Conservation (phyloP, 768 basidiomycete species). For the Rubroboletus pulcherrimus region DNA sequence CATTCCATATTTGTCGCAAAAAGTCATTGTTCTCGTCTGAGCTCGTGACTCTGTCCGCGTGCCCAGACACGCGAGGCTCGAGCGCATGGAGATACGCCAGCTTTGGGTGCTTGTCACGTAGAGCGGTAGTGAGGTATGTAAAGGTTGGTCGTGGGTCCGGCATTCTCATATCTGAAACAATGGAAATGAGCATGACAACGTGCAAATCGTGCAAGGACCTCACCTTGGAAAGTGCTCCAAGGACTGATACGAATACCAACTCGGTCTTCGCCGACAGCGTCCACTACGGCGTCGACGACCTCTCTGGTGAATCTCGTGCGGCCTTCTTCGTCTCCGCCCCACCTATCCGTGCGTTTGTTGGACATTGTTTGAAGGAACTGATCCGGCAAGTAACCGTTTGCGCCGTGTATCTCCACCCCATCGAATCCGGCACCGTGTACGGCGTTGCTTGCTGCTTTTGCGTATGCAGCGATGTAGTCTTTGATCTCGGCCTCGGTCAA, state of each 20-base stretch:
- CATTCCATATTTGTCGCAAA: constrained; percentile 42
- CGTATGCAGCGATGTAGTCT: constrained; percentile 29
- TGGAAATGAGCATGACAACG: neutral
- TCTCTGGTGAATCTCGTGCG: constrained; percentile 56
- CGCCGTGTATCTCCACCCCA: constrained; percentile 43
- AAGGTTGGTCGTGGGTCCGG: constrained; percentile 53
- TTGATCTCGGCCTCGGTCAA: constrained; percentile 31
- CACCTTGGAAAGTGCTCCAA: constrained; percentile 44
- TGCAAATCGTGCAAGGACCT: neutral
- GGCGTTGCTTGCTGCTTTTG: constrained; percentile 33
- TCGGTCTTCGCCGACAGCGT: constrained; percentile 51
- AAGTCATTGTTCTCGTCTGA: constrained; percentile 39
- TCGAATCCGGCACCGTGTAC: constrained; percentile 41
- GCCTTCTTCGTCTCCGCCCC: constrained; percentile 64
- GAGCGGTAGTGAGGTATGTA: constrained; percentile 41
- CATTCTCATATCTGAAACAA: constrained; percentile 46
- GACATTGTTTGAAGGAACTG: constrained; percentile 59
- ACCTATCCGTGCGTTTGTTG: constrained; percentile 60
- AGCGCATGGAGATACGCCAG: constrained; percentile 53
- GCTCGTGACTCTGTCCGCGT: neutral
- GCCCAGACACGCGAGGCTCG: constrained; percentile 36
- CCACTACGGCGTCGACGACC: constrained; percentile 47
- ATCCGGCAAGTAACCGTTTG: constrained; percentile 48
- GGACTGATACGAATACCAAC: constrained; percentile 57
- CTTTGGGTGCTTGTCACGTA: constrained; percentile 30